Evolutionary conservation across 2,329 filamentous ascomycete species (phyloP).

Genomic region (Talaromyces sp.): DNA sequence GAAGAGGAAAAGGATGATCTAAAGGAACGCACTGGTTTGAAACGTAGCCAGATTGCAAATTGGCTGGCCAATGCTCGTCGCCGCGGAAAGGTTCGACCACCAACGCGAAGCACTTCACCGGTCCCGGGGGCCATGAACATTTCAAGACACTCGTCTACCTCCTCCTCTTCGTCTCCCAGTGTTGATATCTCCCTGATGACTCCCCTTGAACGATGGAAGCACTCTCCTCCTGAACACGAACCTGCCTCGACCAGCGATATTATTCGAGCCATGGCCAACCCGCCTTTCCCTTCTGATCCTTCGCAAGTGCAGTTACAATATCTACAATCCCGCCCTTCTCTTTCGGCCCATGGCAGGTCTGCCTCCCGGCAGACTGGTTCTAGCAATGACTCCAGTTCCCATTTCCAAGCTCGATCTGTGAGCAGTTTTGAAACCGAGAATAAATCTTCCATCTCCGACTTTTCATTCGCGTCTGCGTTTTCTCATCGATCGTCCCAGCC

Average conservation of each 20-base stretch:
- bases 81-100: constrained; percentile 67
- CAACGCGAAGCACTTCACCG: constrained; percentile 63
- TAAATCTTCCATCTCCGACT: constrained; percentile 48
- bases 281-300: constrained; percentile 23
- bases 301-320: constrained; percentile 18
- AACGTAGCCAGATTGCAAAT: constrained; percentile 78
- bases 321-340: constrained; percentile 15
- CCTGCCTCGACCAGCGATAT: constrained; percentile 61
- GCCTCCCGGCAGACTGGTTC: constrained; percentile 36
- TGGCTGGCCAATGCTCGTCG: constrained; percentile 89
- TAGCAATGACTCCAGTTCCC: constrained; percentile 50
- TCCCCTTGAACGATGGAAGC: constrained; percentile 64
- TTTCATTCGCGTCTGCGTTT: constrained; percentile 52
- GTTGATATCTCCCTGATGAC: constrained; percentile 49
- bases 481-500: constrained; percentile 52
- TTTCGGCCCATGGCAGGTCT: constrained; percentile 27
- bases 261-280: constrained; percentile 52
- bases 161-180: constrained; percentile 48
- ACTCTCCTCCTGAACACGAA: constrained; percentile 65
- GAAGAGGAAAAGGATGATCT: constrained; percentile 80
- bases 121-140: constrained; percentile 70
- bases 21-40: constrained; percentile 72
- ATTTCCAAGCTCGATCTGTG: constrained; percentile 47
- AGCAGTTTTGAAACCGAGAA: constrained; percentile 49
- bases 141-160: constrained; percentile 40